These are phyloP conservation scores for Trichosporon sp. DNA, from an alignment of 1,284 basidiomycete species.

Conservation along the genomic window DNA sequence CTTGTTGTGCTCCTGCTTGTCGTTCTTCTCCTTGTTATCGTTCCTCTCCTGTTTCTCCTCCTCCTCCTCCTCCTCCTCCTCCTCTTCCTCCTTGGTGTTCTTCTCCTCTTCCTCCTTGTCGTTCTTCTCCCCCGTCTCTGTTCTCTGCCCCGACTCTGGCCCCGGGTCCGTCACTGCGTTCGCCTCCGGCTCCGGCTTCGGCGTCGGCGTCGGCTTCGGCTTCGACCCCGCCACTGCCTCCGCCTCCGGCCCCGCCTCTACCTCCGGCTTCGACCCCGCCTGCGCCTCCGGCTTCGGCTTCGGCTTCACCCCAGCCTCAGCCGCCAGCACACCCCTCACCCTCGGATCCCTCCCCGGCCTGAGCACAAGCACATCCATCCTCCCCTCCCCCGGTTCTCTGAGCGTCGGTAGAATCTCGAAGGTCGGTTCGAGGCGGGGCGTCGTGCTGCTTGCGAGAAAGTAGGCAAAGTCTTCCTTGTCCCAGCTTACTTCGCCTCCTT, in stretches of 20 bases:
- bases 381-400: slow-evolving; percentile 41
- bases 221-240: slow-evolving; percentile 57
- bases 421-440: slow-evolving; percentile 71
- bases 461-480: slow-evolving; percentile 62
- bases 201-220: slow-evolving; percentile 49
- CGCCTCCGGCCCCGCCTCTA: slow-evolving; percentile 21
- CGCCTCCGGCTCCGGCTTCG: neutral
- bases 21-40: no score
- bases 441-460: slow-evolving; percentile 72
- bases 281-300: no score
- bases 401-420: slow-evolving; percentile 69
- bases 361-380: slow-evolving; percentile 75
- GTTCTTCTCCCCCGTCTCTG: neutral
- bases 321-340: slow-evolving; percentile 22
- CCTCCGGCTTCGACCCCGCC: neutral
- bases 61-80: slow-evolving; percentile 15
- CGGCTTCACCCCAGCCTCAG: neutral
- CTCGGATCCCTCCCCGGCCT: slow-evolving; percentile 67
- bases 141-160: slow-evolving; percentile 38
- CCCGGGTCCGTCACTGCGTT: no score
- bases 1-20: neutral
- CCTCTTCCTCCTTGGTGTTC: no score
- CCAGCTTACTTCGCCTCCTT: no score
- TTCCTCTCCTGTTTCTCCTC: slow-evolving; percentile 11
- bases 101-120: slow-evolving; percentile 45